phyloP scores from a whole-genome alignment of 2,329 filamentous ascomycete species.

The Pezicula neosporulosa region DNA sequence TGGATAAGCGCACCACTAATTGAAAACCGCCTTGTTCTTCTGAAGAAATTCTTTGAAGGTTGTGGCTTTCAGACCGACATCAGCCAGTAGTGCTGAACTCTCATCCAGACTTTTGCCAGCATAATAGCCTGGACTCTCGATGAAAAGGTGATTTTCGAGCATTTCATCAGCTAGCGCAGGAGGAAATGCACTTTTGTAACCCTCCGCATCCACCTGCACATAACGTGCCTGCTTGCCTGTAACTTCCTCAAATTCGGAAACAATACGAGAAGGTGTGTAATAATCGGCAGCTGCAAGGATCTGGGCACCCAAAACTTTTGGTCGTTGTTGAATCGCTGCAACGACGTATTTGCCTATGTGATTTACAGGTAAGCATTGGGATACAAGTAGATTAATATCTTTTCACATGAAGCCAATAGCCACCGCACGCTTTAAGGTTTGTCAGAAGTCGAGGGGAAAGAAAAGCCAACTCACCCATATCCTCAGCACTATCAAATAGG shows the following conservation, averaged over 20 bases:
- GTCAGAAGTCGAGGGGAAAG: neutral
- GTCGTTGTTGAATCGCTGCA: conserved; percentile 3
- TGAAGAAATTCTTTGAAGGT: conserved; percentile 33
- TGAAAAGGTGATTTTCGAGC: conserved; percentile 45
- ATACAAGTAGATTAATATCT: too few relatives aligned
- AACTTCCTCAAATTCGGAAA: conserved; percentile 32
- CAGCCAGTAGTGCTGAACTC: conserved; percentile 26
- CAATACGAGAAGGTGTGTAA: conserved; percentile 31
- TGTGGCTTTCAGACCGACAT: conserved; percentile 23
- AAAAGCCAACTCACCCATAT: conserved; percentile 17
- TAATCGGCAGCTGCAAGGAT: conserved; percentile 36
- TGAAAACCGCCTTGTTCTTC: conserved; percentile 10
- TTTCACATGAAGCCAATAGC: neutral
- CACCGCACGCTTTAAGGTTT: neutral
- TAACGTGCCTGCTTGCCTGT: conserved; percentile 30
- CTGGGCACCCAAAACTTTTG: conserved; percentile 30
- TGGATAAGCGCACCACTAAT: neutral
- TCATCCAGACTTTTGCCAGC: conserved; percentile 35
- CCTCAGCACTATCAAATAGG: conserved; percentile 19
- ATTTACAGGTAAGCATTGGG: neutral
- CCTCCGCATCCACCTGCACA: conserved; percentile 29
- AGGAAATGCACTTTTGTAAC: conserved; percentile 35
- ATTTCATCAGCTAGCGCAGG: conserved; percentile 40
- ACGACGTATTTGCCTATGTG: conserved; percentile 1
- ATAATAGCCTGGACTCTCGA: conserved; percentile 47